Base-by-base conservation (phyloP, 352 stramenopile genomes). In the Thalassiosira sp. region DNA sequence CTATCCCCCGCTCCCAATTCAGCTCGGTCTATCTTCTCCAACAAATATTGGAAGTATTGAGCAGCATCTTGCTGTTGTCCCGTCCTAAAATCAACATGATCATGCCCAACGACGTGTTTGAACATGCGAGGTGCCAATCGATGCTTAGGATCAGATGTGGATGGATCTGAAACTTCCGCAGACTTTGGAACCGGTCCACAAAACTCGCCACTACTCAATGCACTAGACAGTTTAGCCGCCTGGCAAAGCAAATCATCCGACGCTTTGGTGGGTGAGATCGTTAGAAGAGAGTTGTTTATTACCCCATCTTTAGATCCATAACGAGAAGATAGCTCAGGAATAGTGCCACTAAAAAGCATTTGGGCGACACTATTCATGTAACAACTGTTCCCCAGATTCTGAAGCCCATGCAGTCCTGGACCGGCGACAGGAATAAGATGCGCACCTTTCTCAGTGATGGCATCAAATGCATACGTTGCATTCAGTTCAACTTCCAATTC, bases 381-480 rank as follows among this genome's bases (percentile, higher is more conserved):
- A 89, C 97, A 99, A 28, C 94, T 98, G 85, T 99, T 99, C 3
- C 97, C 97, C n/a, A 99, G 76, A 87, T 99, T 99, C 82, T 96
- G 95, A 40, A 99, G 95, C 1, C 97, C 97, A 48, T 98, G 94
- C 46, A 94, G 92, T 10, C 95, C 95, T 3, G 95, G 88, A 22
- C 97, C 97, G 0, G 91, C 92, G 3, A 98, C 88, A 0, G 95
- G 88, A 16, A 94, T 78, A 0, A 99, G 91, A 62, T 97, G 93
- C 60, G 95, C 94, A 7, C 97, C 97, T 13, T 92, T 93, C 84
- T 99, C 97, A n/a, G 96, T 98, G 61, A 99, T 98, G 1, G 94
- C 94, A 73, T 97, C 95, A 86, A 99, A 99, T 76, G 98, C 96
- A 86, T 98, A 98, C 20, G 92, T 97, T 58, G 97, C 94, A 90